These are phyloP conservation scores for Rosa chinensis DNA, from an alignment of 306 rosid species.

Conservation along the genomic window DNA sequence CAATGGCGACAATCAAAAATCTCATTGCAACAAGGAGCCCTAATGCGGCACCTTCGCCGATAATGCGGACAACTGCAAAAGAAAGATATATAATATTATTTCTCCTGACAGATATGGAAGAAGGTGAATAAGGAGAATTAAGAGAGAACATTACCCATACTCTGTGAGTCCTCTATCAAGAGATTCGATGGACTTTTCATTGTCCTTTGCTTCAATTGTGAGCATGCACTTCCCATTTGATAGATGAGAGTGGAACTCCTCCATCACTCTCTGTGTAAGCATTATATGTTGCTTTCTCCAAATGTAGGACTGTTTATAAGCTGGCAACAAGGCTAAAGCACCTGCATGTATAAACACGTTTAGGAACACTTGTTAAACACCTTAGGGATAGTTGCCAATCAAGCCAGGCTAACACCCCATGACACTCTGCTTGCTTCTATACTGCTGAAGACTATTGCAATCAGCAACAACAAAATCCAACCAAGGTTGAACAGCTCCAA, in stretches of 20 bases:
- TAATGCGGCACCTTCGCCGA: conserved; percentile 61
- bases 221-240: conserved; percentile 29
- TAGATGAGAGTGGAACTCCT: conserved; percentile 10
- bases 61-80: conserved; percentile 73
- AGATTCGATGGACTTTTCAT: conserved; percentile 17
- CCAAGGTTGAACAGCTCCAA: conserved; percentile 73
- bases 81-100: not conserved
- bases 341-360: conserved; percentile 68
- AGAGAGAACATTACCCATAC: conserved; percentile 47
- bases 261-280: conserved; percentile 23
- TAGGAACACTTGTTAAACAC: conserved; percentile 50
- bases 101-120: not conserved
- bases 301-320: conserved; percentile 41
- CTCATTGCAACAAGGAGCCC: conserved; percentile 94
- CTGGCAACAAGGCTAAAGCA: conserved; percentile 42
- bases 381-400: conserved; percentile 67
- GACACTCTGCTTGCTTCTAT: conserved; percentile 70
- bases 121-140: not conserved
- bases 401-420: conserved; percentile 64
- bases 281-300: conserved; percentile 32
- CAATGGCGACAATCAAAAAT: conserved; percentile 78
- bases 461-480: conserved; percentile 71
- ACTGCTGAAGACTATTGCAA: conserved; percentile 71
- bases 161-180: conserved; percentile 55
- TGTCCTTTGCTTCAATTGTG: conserved; percentile 39